Conservation (phyloP, 768 basidiomycete genomes). For the Psilocybe sp. region DNA sequence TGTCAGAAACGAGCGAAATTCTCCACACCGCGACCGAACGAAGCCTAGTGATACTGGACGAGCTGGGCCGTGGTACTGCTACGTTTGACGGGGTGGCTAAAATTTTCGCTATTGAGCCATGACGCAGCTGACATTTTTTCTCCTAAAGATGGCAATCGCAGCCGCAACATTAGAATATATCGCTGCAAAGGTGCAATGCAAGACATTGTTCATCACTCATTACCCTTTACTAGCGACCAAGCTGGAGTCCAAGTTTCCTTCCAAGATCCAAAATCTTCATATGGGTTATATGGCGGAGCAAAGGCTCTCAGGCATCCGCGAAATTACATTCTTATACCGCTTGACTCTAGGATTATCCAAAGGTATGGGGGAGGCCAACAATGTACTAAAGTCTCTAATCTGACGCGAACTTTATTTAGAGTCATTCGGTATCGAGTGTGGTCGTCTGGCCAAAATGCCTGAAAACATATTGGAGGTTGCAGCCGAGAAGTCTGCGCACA, state of each 20-base stretch:
- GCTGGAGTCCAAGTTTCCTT: conserved; percentile 56
- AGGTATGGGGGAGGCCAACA: conserved; percentile 28
- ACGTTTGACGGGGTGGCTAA: conserved; percentile 80
- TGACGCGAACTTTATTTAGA: conserved; percentile 29
- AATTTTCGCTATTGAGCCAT: neutral
- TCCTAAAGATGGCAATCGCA: conserved; percentile 78
- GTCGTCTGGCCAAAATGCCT: conserved; percentile 80
- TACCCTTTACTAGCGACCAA: conserved; percentile 83
- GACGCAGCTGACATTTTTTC: conserved; percentile 1
- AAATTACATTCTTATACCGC: conserved; percentile 86
- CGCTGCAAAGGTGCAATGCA: conserved; percentile 53
- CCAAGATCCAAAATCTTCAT: conserved; percentile 72
- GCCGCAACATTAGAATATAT: conserved; percentile 77
- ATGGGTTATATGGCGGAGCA: conserved; percentile 79
- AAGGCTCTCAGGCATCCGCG: conserved; percentile 67
- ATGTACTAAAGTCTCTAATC: neutral
- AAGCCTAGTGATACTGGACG: conserved; percentile 88
- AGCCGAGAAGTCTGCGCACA: conserved; percentile 44
- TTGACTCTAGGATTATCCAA: conserved; percentile 69
- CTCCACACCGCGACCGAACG: conserved; percentile 67
- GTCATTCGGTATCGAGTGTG: conserved; percentile 93
- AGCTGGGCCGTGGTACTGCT: conserved; percentile 86
- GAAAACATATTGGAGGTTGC: conserved; percentile 66
- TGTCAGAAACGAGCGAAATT: conserved; percentile 91
- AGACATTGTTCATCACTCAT: conserved; percentile 92